Evolutionary conservation across 148 eudicot species (phyloP).

Genomic region (Simmondsia chinensis): DNA sequence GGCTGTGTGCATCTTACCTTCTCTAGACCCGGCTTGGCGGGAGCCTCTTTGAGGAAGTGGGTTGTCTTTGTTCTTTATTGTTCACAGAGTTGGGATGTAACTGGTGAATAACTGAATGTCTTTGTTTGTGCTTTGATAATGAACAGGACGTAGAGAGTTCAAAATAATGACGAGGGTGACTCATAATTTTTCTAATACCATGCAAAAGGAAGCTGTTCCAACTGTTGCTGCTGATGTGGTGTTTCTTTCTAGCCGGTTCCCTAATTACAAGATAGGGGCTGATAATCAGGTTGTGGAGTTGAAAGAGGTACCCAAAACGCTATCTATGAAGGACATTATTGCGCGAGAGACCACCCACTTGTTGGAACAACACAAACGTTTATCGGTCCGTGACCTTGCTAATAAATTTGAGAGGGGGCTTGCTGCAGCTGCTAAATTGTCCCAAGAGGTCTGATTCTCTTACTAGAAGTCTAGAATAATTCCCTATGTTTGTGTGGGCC

Average conservation of each 20-base stretch:
- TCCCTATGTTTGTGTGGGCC: too few relatives aligned
- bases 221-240: constrained; percentile 88
- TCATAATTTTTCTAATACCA: constrained; percentile 61
- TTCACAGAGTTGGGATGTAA: constrained; percentile 12
- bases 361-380: constrained; percentile 82
- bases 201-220: constrained; percentile 67
- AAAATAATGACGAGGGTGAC: constrained; percentile 72
- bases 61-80: too few relatives aligned
- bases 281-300: constrained; percentile 73
- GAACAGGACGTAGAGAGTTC: constrained; percentile 11
- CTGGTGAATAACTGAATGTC: constrained; percentile 3
- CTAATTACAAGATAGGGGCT: constrained; percentile 74
- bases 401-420: constrained; percentile 92
- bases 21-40: too few relatives aligned
- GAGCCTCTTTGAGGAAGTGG: too few relatives aligned
- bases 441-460: constrained; percentile 68
- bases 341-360: constrained; percentile 88
- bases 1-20: too few relatives aligned
- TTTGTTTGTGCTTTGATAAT: constrained; percentile 3
- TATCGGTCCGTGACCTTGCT: constrained; percentile 97
- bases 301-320: constrained; percentile 44
- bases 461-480: too few relatives aligned
- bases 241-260: constrained; percentile 80
- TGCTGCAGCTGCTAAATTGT: constrained; percentile 93
- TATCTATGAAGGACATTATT: constrained; percentile 80